Evolutionary conservation across 2,329 filamentous ascomycete genomes (phyloP), one percentile per base, ranked within the genome.

Genomic region (Seiridium unicorne): DNA sequence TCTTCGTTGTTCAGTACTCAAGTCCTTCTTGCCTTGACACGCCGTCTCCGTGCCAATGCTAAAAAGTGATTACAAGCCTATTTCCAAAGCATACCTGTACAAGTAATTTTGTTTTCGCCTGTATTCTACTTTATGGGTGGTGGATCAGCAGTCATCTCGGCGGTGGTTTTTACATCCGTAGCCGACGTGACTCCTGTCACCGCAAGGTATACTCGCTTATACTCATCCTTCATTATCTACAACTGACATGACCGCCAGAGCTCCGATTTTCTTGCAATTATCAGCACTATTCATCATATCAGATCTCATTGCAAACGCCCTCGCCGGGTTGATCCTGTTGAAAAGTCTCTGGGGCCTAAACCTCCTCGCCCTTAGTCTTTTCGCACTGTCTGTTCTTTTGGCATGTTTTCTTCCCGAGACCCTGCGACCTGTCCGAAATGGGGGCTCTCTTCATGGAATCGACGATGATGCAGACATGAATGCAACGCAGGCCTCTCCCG

Each of bases 401-500:
- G 61, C 74, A 1, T 62, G 74, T 1, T 59, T 75, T 13, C 66
- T 81, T 0, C 80, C 79, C 0, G 80, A 82, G 68, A 82, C 79
- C 1, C 67, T 79, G 11, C 61, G 68, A 2, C 2, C 13, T 1
- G 38, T 13, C 13, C 7, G 13, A 13, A 42, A 2, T 6, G 13
- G 13, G 13, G 7, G 13, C 38, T 0, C 65, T 78, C 44, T 66
- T 67, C 49, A 64, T 59, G 9, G 44, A 26, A 44, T 61, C 2
- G 40, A 55, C 47, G 63, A 63, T 1, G 55, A 57, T 6, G 58
- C 4, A 42, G 40, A 34, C 26, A 10, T 10, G 0, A 10, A 42
- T 26, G 18, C 42, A 10, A 3, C 36, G 44, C 6, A 53, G 26
- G 51, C 42, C 6, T 5, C n/a, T 7, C 7, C 11, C 8, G 18